A percentile compares a stretch with the other conserved stretches of the same genome.
phyloP scores from a whole-genome alignment of 2,329 filamentous ascomycete species.

The Atkinsonella hypoxylon region DNA sequence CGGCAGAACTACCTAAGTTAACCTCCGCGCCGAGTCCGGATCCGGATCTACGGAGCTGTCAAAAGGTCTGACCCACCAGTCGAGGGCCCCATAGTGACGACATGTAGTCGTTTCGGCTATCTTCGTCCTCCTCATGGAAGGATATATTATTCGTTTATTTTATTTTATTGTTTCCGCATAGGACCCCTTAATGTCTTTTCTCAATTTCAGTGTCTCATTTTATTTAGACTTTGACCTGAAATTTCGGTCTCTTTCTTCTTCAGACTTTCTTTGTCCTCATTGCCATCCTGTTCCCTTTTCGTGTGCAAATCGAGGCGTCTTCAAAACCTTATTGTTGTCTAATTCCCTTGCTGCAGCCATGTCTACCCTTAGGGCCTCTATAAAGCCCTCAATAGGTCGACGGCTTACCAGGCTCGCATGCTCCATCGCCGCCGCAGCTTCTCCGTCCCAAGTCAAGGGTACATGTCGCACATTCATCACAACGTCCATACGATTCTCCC shows the following conservation, averaged over 20 bases:
- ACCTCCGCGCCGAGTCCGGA: neutral
- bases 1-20: neutral
- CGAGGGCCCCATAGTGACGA: neutral
- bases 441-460: neutral
- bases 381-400: neutral
- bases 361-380: neutral
- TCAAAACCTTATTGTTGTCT: neutral
- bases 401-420: neutral
- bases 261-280: neutral
- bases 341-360: neutral
- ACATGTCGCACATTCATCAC: constrained; percentile 5
- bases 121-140: neutral
- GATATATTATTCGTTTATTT: neutral
- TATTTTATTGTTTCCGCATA: neutral
- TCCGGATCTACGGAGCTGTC: neutral
- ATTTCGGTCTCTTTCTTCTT: neutral
- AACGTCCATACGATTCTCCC: constrained; percentile 5
- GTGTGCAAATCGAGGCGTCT: neutral
- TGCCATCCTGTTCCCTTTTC: neutral
- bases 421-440: neutral
- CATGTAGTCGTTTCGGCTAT: neutral
- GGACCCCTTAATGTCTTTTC: neutral
- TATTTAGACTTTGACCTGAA: neutral
- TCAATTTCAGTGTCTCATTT: neutral
- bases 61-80: neutral